These are phyloP conservation scores for Trichocladium uniseriatum DNA, from an alignment of 495 filamentous ascomycete genomes.

Conservation along the genomic window DNA sequence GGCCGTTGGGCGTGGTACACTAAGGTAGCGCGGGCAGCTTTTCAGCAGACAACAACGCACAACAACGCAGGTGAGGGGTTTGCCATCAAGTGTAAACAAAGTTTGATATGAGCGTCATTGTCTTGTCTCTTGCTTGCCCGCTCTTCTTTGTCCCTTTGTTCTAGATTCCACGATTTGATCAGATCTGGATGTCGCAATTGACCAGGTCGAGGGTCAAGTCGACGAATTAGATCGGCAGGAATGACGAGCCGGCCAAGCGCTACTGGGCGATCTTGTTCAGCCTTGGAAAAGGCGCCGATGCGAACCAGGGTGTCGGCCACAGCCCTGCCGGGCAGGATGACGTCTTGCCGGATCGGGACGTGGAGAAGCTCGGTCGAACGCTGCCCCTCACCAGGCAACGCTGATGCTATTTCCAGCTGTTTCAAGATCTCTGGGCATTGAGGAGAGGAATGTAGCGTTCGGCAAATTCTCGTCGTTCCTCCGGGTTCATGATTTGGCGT, in stretches of 20 bases:
- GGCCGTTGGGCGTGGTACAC: slow-evolving; percentile 17
- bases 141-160: not conserved
- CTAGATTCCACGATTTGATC: not conserved
- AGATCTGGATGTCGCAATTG: slow-evolving; percentile 7
- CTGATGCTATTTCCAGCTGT: slow-evolving; percentile 14
- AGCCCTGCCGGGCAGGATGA: slow-evolving; percentile 16
- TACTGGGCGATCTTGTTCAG: slow-evolving; percentile 15
- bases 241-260: not conserved
- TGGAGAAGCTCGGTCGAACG: too few species aligned
- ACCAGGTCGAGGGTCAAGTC: not conserved
- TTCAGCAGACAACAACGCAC: too few species aligned
- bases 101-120: too few species aligned
- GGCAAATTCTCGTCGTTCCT: too few species aligned
- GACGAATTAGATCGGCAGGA: slow-evolving; percentile 4
- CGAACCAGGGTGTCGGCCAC: slow-evolving; percentile 1
- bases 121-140: too few species aligned
- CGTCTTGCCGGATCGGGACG: slow-evolving; percentile 15
- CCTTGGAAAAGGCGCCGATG: slow-evolving; percentile 12
- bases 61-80: too few species aligned
- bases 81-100: too few species aligned
- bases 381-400: slow-evolving; percentile 12
- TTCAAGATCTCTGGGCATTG: too few species aligned
- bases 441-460: too few species aligned
- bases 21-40: too few species aligned
- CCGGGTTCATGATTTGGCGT: too few species aligned